A percentile compares a stretch with the other conserved stretches of the same genome.
Evolutionary conservation across 1,284 basidiomycete genomes (phyloP).

Genomic region (Pyrrhoderma noxium): DNA sequence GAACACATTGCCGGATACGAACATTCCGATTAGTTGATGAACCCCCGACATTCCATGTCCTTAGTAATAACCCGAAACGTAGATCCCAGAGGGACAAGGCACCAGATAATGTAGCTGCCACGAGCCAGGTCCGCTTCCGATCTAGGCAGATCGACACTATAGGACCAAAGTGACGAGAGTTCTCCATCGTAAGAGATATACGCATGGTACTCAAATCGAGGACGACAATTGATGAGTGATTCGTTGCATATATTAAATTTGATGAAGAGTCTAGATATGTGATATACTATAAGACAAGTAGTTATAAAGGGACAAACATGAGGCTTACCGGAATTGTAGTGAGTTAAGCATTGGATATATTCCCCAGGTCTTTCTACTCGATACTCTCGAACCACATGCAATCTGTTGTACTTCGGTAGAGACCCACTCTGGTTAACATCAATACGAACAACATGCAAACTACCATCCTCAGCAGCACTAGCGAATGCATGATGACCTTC

Average conservation of each 20-base stretch:
- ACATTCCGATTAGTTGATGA: constrained; percentile 38
- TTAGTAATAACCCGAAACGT: constrained; percentile 84
- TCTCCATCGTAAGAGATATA: constrained; percentile 66
- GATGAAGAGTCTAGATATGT: constrained; percentile 49
- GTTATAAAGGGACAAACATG: constrained; percentile 20
- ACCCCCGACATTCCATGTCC: constrained; percentile 77
- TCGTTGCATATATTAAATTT: constrained; percentile 80
- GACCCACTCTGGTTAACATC: constrained; percentile 58
- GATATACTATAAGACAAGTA: constrained; percentile 18
- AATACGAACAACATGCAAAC: constrained; percentile 76
- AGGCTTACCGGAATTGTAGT: constrained; percentile 63
- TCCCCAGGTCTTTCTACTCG: constrained; percentile 62
- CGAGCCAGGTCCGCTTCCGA: constrained; percentile 76
- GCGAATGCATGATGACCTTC: constrained; percentile 85
- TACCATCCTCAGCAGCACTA: constrained; percentile 81
- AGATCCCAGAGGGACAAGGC: constrained; percentile 89
- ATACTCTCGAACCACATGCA: constrained; percentile 74
- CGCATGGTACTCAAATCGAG: constrained; percentile 86
- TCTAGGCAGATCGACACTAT: constrained; percentile 83
- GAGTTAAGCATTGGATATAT: constrained; percentile 70
- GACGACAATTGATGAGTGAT: constrained; percentile 69
- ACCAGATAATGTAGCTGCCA: constrained; percentile 82
- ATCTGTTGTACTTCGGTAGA: constrained; percentile 71
- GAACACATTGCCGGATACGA: constrained; percentile 61
- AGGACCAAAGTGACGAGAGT: constrained; percentile 81